Evolutionary conservation across 805 yeast species (phyloP).

Genomic region (Tanozyma kutaoensis): DNA sequence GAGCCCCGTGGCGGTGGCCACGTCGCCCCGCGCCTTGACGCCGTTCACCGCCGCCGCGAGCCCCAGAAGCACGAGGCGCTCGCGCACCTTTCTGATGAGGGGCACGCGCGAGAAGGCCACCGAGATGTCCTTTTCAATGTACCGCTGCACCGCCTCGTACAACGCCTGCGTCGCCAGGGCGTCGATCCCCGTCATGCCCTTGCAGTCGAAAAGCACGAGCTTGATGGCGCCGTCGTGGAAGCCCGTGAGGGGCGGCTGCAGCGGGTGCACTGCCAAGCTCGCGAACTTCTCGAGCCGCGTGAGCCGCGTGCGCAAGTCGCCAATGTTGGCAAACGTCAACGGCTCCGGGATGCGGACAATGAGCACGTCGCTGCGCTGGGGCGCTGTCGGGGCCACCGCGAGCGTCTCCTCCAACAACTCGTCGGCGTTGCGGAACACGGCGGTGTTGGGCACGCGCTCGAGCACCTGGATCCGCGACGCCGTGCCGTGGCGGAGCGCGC

Average conservation of each 20-base stretch:
- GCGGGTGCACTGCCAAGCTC: conserved; percentile 64
- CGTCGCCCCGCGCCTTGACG: conserved; percentile 2
- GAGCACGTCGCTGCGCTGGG: conserved; percentile 12
- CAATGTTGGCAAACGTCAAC: conserved; percentile 73
- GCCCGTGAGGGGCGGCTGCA: conserved; percentile 39
- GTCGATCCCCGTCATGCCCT: conserved; percentile 74
- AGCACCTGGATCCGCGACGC: conserved; percentile 30
- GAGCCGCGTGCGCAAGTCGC: conserved; percentile 57
- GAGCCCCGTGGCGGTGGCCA: conserved; percentile 1
- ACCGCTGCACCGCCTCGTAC: conserved; percentile 42
- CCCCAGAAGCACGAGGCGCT: conserved; percentile 43
- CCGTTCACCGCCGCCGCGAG: conserved; percentile 21
- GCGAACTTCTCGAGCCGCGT: conserved; percentile 67
- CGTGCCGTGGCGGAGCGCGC: conserved; percentile 25
- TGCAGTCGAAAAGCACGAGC: conserved; percentile 59
- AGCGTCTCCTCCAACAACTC: conserved; percentile 31
- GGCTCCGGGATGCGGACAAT: conserved; percentile 82
- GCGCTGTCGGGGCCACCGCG: not conserved
- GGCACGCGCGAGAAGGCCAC: conserved; percentile 56
- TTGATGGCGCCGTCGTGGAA: conserved; percentile 27
- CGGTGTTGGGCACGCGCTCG: conserved; percentile 25
- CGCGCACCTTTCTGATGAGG: conserved; percentile 28
- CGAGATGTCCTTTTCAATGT: conserved; percentile 35
- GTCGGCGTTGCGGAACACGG: conserved; percentile 61
- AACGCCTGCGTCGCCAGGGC: conserved; percentile 70